phyloP scores from a whole-genome alignment of 306 rosid genomes.

The Pyrus betulifolia region DNA sequence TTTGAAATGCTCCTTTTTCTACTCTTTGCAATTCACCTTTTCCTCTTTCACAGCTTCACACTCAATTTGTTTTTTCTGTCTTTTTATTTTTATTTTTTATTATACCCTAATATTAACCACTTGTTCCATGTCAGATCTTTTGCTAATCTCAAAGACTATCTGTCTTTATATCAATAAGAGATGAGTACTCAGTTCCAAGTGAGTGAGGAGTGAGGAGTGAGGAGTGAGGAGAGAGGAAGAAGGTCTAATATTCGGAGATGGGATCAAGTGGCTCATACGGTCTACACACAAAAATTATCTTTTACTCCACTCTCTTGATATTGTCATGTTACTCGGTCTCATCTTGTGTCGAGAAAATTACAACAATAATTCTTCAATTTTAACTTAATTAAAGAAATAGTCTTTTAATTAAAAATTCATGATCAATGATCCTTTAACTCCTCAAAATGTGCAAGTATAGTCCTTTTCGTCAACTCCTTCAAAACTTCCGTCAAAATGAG shows the following conservation, averaged over 20 bases:
- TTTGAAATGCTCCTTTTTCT: conserved; percentile 21
- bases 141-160: conserved; percentile 46
- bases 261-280: no score
- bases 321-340: no score
- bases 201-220: not conserved
- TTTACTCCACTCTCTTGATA: no score
- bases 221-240: not conserved
- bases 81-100: not conserved
- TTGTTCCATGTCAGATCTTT: conserved; percentile 47
- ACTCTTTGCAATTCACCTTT: conserved; percentile 30
- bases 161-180: conserved; percentile 18
- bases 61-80: not conserved
- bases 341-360: no score
- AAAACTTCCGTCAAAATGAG: no score
- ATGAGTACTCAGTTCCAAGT: not conserved
- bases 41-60: conserved; percentile 27
- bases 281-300: no score
- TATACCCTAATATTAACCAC: conserved; percentile 19
- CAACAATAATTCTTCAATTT: no score
- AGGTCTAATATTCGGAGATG: no score
- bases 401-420: accelerated
- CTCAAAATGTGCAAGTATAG: no score
- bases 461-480: no score
- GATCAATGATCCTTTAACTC: accelerated
- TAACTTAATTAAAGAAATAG: accelerated